Evolutionary conservation across 2,329 filamentous ascomycete genomes (phyloP), one percentile per base, ranked within the genome.

Genomic region (Dactylellina cionopaga): DNA sequence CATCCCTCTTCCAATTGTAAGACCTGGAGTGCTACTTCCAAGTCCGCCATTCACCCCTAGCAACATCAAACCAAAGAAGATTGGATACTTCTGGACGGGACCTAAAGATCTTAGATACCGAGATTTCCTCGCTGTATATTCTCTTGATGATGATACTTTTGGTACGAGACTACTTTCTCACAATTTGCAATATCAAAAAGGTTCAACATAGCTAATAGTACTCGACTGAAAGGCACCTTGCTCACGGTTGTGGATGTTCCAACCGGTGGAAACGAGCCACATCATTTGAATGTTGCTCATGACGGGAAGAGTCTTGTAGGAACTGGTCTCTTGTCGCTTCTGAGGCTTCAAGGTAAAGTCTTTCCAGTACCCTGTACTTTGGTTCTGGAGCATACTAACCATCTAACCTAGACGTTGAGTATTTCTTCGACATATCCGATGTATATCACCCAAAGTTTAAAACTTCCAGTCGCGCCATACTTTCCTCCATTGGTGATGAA

Each of bases 51-150:
- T 87, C 71, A 81, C 80, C 9, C 80, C 82, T 1, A 85, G 84
- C 77, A 80, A 85, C 70, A 83, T 88, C 77, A 85, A 84, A 80
- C 86, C 87, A 25, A 88, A 88, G 83, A 88, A 88, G 81, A 86
- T 88, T 77, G 87, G 86, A 0, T 88, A 88, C 79, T 88, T 88
- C 80, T 88, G 85, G 85, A 87, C 85, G 56, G 86, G 83, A 15
- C 81, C 86, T 31, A 86, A 85, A 33, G 86, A 88, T 76, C 88
- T 88, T 76, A 76, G 83, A 47, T 86, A 88, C 79, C 84, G 84
- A 75, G 83, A 88, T 74, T 88, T 88, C 78, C 78, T 88, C 43
- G 84, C 84, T 1, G 86, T 86, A 0, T 84, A 85, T 78, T 85
- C 83, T 77, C 82, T 88, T 3, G 86, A 88, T 74, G 86, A 88